phyloP scores from a whole-genome alignment of 2,329 filamentous ascomycete genomes.

The Monilinia laxa region DNA sequence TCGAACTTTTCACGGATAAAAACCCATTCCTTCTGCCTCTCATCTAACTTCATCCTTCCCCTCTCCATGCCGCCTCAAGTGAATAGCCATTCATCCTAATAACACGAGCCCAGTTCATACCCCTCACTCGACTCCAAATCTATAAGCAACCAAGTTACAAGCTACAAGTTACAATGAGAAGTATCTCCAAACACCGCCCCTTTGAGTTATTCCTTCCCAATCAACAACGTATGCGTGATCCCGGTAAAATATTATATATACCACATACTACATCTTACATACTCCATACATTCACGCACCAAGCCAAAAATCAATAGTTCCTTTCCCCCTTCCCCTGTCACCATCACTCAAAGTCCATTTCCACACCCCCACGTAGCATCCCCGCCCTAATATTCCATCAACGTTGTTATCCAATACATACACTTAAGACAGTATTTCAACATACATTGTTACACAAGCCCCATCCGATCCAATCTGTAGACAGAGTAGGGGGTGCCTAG shows the following conservation, averaged over 20 bases:
- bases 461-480: not conserved
- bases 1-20: too few species aligned
- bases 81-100: too few species aligned
- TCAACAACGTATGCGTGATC: not conserved
- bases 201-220: too few species aligned
- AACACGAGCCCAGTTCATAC: too few species aligned
- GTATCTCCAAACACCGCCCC: too few species aligned
- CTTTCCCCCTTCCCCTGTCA: not conserved
- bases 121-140: too few species aligned
- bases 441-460: not conserved
- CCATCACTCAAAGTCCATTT: not conserved
- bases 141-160: too few species aligned
- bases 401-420: not conserved
- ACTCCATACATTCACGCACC: not conserved
- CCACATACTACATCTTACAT: not conserved
- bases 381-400: not conserved
- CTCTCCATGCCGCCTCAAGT: too few species aligned
- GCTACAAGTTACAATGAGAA: too few species aligned
- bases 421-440: not conserved
- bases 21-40: too few species aligned
- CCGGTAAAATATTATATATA: not conserved
- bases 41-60: too few species aligned
- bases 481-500: not conserved
- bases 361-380: not conserved
- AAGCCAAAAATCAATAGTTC: not conserved